Evolutionary conservation across 1,139 yeast species (phyloP).

Genomic region (Kodamaea alishanica): DNA sequence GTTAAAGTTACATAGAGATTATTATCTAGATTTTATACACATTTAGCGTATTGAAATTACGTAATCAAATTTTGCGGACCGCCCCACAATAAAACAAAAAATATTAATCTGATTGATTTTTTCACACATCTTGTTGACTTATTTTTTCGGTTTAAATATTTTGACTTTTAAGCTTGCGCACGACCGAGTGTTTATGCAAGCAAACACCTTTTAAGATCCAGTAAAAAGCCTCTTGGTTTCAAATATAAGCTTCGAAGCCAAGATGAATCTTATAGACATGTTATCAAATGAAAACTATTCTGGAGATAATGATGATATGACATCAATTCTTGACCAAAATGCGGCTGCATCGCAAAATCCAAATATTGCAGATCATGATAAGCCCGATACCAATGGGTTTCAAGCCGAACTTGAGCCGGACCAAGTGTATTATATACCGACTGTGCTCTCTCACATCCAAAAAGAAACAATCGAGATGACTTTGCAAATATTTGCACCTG

Average conservation of each 20-base stretch:
- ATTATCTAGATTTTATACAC: constrained; percentile 2
- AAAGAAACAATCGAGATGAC: constrained; percentile 52
- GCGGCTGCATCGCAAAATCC: neutral
- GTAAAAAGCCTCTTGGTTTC: neutral
- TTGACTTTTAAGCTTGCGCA: too few species aligned
- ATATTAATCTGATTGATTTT: too few species aligned
- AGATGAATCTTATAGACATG: constrained; percentile 41
- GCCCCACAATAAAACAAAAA: neutral
- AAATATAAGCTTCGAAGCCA: constrained; percentile 1
- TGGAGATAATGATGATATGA: constrained; percentile 4
- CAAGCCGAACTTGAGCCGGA: neutral
- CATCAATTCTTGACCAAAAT: constrained; percentile 2
- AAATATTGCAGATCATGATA: constrained; percentile 1
- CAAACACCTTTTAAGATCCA: too few species aligned
- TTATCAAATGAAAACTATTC: constrained; percentile 17
- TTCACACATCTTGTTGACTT: too few species aligned
- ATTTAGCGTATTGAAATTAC: too few species aligned
- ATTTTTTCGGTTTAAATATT: too few species aligned
- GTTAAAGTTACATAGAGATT: constrained; percentile 10
- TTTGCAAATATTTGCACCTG: constrained; percentile 47
- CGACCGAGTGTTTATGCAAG: too few species aligned
- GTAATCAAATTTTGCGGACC: neutral
- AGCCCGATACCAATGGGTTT: neutral
- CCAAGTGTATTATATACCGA: constrained; percentile 50
- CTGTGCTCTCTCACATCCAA: constrained; percentile 53